Percentiles rank a stretch among this genome's conserved stretches.
Evolutionary conservation across 2,329 filamentous ascomycete genomes (phyloP).

Genomic region (Capronia epimyces): DNA sequence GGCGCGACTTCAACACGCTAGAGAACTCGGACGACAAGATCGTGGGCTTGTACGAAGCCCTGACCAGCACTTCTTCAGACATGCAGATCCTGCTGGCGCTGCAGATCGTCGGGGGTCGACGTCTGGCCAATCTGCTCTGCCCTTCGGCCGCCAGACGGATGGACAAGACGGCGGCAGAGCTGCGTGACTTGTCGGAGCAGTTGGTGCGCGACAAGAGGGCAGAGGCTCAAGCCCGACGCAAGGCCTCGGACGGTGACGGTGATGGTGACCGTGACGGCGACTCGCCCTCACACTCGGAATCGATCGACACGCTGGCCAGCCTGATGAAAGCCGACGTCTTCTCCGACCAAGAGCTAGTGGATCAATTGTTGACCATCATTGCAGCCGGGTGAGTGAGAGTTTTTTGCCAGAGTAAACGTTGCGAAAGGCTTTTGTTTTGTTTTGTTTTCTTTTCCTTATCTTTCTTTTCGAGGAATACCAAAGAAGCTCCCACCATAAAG

Average conservation of each 20-base stretch:
- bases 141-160: slow-evolving; percentile 29
- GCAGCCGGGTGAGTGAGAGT: slow-evolving; percentile 55
- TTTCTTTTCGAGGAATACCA: neutral
- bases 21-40: slow-evolving; percentile 55
- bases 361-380: slow-evolving; percentile 86
- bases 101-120: slow-evolving; percentile 51
- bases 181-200: slow-evolving; percentile 35
- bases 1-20: slow-evolving; percentile 64
- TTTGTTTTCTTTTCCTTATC: neutral
- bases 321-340: slow-evolving; percentile 72
- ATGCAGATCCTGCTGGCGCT: slow-evolving; percentile 54
- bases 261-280: no score
- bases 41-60: slow-evolving; percentile 49
- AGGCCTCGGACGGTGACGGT: slow-evolving; percentile 40
- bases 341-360: slow-evolving; percentile 68
- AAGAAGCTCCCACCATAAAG: no score
- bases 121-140: slow-evolving; percentile 39
- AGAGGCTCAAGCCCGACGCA: slow-evolving; percentile 30
- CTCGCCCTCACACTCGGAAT: no score
- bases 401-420: no score
- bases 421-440: no score
- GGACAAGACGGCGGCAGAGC: slow-evolving; percentile 36
- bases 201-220: slow-evolving; percentile 36
- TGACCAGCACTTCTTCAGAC: slow-evolving; percentile 50
- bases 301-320: slow-evolving; percentile 67